Evolutionary conservation across 2,329 filamentous ascomycete species (phyloP).

Genomic region (Fusarium sp.): DNA sequence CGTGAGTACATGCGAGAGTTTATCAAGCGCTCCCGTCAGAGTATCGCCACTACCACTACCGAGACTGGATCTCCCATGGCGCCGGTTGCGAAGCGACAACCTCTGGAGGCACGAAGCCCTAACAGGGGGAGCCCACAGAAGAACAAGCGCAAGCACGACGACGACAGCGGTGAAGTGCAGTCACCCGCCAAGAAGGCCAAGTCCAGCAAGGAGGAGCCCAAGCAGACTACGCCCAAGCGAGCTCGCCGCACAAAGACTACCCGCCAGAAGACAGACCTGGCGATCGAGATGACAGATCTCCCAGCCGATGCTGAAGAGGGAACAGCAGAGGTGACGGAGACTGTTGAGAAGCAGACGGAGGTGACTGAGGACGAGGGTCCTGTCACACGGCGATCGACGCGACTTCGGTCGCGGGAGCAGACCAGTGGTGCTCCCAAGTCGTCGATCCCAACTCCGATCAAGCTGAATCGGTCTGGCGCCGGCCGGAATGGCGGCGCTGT

Average conservation of each 20-base stretch:
- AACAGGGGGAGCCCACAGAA: constrained; percentile 51
- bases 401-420: constrained; percentile 45
- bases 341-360: constrained; percentile 18
- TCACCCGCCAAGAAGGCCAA: constrained; percentile 39
- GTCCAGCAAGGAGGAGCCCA: constrained; percentile 6
- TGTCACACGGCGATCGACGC: constrained; percentile 49
- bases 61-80: constrained; percentile 50
- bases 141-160: constrained; percentile 49
- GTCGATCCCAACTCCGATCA: constrained; percentile 52
- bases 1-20: constrained; percentile 53
- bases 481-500: constrained; percentile 39
- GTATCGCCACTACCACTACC: constrained; percentile 46
- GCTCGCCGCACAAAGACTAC: constrained; percentile 34
- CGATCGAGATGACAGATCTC: constrained; percentile 31
- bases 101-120: constrained; percentile 52
- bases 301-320: constrained; percentile 6
- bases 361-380: constrained; percentile 25
- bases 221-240: constrained; percentile 43
- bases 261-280: constrained; percentile 26
- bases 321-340: neutral
- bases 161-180: constrained; percentile 27
- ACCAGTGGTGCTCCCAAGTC: constrained; percentile 43
- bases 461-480: constrained; percentile 43
- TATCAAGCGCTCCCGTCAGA: constrained; percentile 50
- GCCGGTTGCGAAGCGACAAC: constrained; percentile 42